These are phyloP conservation scores for Candida sp. DNA, from an alignment of 1,139 yeast genomes.

Conservation along the genomic window DNA sequence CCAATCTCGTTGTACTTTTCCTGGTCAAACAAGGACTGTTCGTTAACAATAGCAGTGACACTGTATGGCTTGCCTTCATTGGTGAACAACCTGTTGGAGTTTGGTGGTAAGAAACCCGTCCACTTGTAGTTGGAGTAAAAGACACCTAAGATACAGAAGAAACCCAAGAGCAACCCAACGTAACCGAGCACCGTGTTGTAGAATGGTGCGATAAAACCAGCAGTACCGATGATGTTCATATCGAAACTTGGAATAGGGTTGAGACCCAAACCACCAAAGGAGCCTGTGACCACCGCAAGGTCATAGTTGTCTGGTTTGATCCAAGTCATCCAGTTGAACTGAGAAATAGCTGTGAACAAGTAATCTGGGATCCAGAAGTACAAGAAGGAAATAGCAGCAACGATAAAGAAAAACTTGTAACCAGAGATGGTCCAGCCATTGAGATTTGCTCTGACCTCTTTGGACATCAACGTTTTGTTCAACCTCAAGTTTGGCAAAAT, in stretches of 20 bases:
- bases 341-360: conserved; percentile 45
- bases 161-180: conserved; percentile 38
- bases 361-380: conserved; percentile 50
- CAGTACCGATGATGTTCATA: conserved; percentile 47
- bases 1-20: conserved; percentile 36
- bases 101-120: conserved; percentile 45
- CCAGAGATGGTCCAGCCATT: conserved; percentile 48
- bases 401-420: conserved; percentile 42
- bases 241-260: conserved; percentile 51
- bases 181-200: conserved; percentile 42
- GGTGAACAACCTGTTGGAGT: conserved; percentile 40
- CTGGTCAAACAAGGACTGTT: conserved; percentile 33
- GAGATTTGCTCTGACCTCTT: conserved; percentile 27
- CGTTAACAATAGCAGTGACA: conserved; percentile 36
- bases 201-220: conserved; percentile 47
- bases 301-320: conserved; percentile 43
- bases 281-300: conserved; percentile 43
- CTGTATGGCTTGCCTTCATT: conserved; percentile 37
- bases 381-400: conserved; percentile 33
- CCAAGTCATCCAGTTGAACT: conserved; percentile 56
- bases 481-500: conserved; percentile 49
- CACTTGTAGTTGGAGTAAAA: conserved; percentile 44
- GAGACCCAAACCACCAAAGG: conserved; percentile 42
- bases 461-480: conserved; percentile 44
- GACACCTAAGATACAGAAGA: conserved; percentile 30